A percentile compares a stretch with the other conserved stretches of the same genome.
These are phyloP conservation scores for Melocanna baccifera DNA, from an alignment of 176 grass and related monocot species.

Conservation along the genomic window DNA sequence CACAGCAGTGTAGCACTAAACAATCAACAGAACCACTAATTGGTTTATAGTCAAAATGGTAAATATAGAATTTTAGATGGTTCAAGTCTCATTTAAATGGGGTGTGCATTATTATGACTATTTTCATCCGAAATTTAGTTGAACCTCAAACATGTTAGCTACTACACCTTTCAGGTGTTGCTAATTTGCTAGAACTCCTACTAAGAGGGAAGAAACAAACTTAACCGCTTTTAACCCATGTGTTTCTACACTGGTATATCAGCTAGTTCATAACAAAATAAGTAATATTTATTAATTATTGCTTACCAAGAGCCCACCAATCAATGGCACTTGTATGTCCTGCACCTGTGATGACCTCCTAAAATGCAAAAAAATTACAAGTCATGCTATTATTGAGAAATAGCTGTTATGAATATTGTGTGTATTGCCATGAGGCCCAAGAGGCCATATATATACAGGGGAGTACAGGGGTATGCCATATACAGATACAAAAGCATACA, in stretches of 20 bases:
- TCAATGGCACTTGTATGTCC: constrained; percentile 92
- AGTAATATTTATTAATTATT: not conserved
- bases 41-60: not conserved
- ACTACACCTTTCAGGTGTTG: constrained; percentile 12
- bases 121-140: constrained; percentile 5
- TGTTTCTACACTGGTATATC: not conserved
- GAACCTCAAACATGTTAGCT: not conserved
- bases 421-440: no score
- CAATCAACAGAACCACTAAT: constrained; percentile 11
- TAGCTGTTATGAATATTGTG: no score
- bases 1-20: not conserved
- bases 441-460: no score
- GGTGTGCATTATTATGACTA: not conserved
- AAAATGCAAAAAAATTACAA: constrained; percentile 22
- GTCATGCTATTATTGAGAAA: constrained; percentile 1
- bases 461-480: no score
- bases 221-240: not conserved
- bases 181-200: constrained; percentile 10
- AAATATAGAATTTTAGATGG: no score
- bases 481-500: no score
- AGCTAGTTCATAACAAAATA: not conserved
- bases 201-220: not conserved
- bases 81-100: not conserved
- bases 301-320: constrained; percentile 98
- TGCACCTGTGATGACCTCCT: constrained; percentile 90